A percentile compares a stretch with the other conserved stretches of the same genome.
Conservation (phyloP, 1,284 basidiomycete species). For the Pseudozyma sp. region DNA sequence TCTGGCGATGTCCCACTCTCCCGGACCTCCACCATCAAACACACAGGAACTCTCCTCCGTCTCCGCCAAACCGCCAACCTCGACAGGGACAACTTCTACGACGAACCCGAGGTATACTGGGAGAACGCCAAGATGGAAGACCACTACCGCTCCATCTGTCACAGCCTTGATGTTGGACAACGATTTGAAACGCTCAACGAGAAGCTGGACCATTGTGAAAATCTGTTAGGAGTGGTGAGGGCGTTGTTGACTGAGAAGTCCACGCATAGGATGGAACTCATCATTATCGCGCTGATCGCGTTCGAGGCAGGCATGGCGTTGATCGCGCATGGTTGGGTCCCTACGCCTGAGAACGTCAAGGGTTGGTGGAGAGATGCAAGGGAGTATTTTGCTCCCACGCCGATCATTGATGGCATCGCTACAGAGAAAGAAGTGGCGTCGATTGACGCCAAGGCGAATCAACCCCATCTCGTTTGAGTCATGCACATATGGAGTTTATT, state of each 20-base stretch:
- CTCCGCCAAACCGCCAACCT: constrained; percentile 63
- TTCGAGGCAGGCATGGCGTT: constrained; percentile 60
- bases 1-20: constrained; percentile 61
- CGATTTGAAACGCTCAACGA: constrained; percentile 65
- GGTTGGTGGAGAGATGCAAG: constrained; percentile 11
- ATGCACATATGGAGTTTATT: no score
- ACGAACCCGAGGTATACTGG: constrained; percentile 68
- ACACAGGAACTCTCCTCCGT: constrained; percentile 64
- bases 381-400: constrained; percentile 11
- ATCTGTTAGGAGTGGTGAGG: constrained; percentile 62
- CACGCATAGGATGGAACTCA: constrained; percentile 66
- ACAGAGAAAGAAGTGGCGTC: no score
- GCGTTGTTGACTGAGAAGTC: constrained; percentile 64
- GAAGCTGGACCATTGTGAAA: constrained; percentile 66
- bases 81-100: constrained; percentile 65
- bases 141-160: constrained; percentile 64
- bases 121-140: constrained; percentile 64
- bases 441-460: not conserved
- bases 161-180: constrained; percentile 60
- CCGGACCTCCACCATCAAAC: constrained; percentile 62
- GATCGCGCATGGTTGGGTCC: constrained; percentile 59
- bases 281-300: constrained; percentile 64
- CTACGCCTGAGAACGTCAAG: constrained; percentile 36
- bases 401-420: not conserved
- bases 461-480: constrained; percentile 21